Evolutionary conservation across 257 asterid genomes (phyloP).

Genomic region (Gardenia jasminoides): DNA sequence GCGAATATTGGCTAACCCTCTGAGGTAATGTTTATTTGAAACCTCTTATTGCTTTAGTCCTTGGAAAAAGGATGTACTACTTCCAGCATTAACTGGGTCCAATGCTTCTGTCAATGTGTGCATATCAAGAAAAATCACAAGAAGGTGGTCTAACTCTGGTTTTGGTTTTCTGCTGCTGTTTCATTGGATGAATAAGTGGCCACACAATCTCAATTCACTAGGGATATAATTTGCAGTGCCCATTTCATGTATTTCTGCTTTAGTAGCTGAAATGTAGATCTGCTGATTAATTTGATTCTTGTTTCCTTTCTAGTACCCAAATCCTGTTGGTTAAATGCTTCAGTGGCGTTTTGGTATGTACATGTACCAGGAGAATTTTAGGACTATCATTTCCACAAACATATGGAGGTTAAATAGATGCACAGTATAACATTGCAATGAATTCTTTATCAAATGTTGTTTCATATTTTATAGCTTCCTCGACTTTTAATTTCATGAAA

Average conservation of each 20-base stretch:
- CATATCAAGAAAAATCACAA: neutral
- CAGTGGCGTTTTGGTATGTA: neutral
- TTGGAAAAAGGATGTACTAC: neutral
- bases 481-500: neutral
- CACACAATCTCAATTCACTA: neutral
- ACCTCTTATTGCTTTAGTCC: neutral
- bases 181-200: neutral
- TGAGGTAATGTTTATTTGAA: constrained; percentile 45
- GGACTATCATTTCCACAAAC: neutral
- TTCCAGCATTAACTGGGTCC: neutral
- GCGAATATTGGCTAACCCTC: constrained; percentile 87
- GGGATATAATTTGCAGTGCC: too few species aligned
- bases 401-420: neutral
- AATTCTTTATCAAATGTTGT: neutral
- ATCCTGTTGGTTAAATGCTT: neutral
- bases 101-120: neutral
- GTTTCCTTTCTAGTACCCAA: neutral
- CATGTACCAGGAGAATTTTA: neutral
- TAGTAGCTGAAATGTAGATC: neutral
- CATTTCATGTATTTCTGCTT: neutral
- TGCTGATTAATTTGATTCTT: neutral
- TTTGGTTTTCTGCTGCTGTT: neutral
- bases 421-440: neutral
- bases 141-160: neutral
- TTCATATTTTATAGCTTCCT: neutral